Percentiles rank a stretch among this genome's conserved stretches.
Conservation (phyloP, 306 rosid species). For the Fragaria nilgerrensis region DNA sequence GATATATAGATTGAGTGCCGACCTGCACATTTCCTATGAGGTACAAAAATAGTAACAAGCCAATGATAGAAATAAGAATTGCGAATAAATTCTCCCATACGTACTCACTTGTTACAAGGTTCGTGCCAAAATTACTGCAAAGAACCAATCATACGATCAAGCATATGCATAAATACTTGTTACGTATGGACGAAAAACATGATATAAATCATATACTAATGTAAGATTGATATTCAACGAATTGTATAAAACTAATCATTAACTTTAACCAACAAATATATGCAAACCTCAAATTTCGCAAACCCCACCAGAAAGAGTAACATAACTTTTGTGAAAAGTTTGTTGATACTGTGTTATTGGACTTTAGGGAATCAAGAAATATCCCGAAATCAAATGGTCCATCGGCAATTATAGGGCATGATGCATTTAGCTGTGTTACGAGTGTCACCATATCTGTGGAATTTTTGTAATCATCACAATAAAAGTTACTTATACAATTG, state of each 20-base stretch:
- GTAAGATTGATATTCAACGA: not conserved
- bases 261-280: not conserved
- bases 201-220: not conserved
- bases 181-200: no score
- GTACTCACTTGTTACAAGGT: constrained; percentile 28
- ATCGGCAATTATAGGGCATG: constrained; percentile 1
- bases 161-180: not conserved
- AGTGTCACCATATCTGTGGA: not conserved
- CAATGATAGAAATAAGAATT: constrained; percentile 26
- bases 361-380: constrained; percentile 27
- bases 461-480: not conserved
- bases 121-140: constrained; percentile 34
- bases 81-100: constrained; percentile 37
- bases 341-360: constrained; percentile 16
- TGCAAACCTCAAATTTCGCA: constrained; percentile 39
- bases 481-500: not conserved
- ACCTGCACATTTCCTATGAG: constrained; percentile 46
- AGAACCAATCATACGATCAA: not conserved
- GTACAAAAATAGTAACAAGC: constrained; percentile 34
- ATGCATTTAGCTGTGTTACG: not conserved
- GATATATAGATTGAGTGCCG: not conserved
- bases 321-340: constrained; percentile 25
- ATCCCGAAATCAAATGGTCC: constrained; percentile 40
- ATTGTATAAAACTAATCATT: no score
- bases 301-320: constrained; percentile 43